phyloP scores from a whole-genome alignment of 768 basidiomycete genomes.

The Amanita molliuscula region DNA sequence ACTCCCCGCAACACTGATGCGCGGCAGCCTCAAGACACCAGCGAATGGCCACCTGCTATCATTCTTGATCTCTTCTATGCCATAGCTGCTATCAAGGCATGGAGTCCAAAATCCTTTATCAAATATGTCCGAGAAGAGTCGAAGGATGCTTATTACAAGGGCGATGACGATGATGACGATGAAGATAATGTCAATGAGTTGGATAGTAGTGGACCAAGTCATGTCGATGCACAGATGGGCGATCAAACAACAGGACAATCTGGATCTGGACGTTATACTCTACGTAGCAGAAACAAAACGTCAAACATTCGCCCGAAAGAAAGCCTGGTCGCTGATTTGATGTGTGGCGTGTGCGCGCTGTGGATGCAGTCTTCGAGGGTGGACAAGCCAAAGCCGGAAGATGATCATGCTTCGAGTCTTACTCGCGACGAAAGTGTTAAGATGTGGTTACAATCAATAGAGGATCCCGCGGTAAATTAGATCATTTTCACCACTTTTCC shows the following conservation, averaged over 20 bases:
- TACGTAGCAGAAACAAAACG: conserved; percentile 2
- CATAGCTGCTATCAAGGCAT: conserved; percentile 4
- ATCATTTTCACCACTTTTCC: not conserved
- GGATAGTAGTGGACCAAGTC: not conserved
- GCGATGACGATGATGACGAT: not conserved
- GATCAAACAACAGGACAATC: conserved; percentile 2
- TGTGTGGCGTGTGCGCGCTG: conserved; percentile 1
- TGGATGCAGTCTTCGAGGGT: conserved; percentile 4
- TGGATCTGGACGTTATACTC: conserved; percentile 1
- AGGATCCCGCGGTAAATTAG: not conserved
- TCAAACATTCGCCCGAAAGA: not conserved
- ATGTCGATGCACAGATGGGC: conserved; percentile 3
- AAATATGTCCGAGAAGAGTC: not conserved
- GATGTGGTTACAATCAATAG: not conserved
- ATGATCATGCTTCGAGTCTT: conserved; percentile 4
- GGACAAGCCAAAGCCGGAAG: conserved; percentile 1
- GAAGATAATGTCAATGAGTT: not conserved
- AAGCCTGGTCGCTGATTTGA: not conserved
- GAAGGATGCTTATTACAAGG: conserved; percentile 7
- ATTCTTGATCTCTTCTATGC: conserved; percentile 6
- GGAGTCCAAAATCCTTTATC: not conserved
- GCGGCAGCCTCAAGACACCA: conserved; percentile 6
- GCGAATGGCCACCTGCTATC: conserved; percentile 5
- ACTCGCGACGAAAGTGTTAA: no score
- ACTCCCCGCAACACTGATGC: conserved; percentile 5